A percentile compares a stretch with the other conserved stretches of the same genome.
phyloP scores from a whole-genome alignment of 2,329 filamentous ascomycete genomes.

The Rachicladosporium sp. region DNA sequence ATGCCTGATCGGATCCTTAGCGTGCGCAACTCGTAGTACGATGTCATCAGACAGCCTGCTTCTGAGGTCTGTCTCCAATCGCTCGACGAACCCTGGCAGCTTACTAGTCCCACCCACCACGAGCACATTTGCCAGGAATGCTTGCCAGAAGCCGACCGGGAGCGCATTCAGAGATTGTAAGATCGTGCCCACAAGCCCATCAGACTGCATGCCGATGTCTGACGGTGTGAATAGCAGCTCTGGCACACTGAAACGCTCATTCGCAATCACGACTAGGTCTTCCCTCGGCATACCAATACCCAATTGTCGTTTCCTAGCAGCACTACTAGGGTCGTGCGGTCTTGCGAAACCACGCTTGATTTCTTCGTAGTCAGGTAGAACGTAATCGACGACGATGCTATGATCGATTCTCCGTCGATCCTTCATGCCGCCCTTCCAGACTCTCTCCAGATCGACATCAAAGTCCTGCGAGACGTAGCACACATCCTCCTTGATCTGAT shows the following conservation, averaged over 20 bases:
- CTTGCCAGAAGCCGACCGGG: conserved; percentile 73
- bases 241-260: conserved; percentile 82
- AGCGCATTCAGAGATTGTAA: conserved; percentile 63
- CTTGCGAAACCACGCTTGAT: conserved; percentile 56
- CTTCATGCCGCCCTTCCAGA: conserved; percentile 66
- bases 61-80: conserved; percentile 39
- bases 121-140: conserved; percentile 72
- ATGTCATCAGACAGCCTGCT: conserved; percentile 50
- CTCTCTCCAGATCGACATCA: conserved; percentile 60
- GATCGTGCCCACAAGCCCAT: conserved; percentile 71
- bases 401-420: conserved; percentile 37
- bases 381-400: conserved; percentile 71
- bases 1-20: conserved; percentile 61
- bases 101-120: conserved; percentile 78
- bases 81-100: conserved; percentile 68
- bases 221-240: conserved; percentile 79
- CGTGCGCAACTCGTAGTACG: conserved; percentile 58
- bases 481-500: conserved; percentile 85
- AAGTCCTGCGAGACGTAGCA: conserved; percentile 61
- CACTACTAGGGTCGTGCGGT: conserved; percentile 59
- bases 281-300: conserved; percentile 44
- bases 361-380: conserved; percentile 67
- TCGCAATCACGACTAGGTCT: conserved; percentile 74
- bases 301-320: conserved; percentile 39
- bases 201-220: conserved; percentile 74